Evolutionary conservation across 2,329 filamentous ascomycete species (phyloP).

Genomic region (Aspergillus ibericus): DNA sequence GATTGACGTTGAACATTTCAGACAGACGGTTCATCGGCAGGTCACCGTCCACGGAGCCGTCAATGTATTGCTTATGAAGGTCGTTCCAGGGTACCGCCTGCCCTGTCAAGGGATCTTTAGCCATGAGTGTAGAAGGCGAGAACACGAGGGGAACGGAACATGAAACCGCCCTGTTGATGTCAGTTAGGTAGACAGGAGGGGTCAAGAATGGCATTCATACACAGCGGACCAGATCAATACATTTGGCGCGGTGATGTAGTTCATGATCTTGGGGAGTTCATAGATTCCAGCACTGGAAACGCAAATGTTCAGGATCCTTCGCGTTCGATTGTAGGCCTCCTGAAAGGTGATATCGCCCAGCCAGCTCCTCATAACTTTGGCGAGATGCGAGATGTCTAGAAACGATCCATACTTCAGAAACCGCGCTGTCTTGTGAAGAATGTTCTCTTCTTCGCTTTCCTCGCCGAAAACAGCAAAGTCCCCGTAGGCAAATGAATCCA

Average conservation of each 20-base stretch:
- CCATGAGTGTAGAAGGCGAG: conserved; percentile 72
- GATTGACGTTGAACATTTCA: conserved; percentile 97
- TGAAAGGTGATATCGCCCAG: conserved; percentile 91
- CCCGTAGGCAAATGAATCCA: conserved; percentile 73
- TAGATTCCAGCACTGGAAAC: conserved; percentile 86
- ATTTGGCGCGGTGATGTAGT: conserved; percentile 90
- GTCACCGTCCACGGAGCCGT: conserved; percentile 93
- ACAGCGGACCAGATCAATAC: conserved; percentile 97
- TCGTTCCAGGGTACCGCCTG: conserved; percentile 81
- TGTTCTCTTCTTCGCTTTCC: conserved; percentile 57
- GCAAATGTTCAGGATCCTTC: conserved; percentile 88
- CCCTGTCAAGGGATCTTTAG: conserved; percentile 81
- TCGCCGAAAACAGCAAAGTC: conserved; percentile 78
- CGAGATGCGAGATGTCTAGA: conserved; percentile 80
- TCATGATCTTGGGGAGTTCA: conserved; percentile 81
- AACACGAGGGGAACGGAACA: conserved; percentile 91
- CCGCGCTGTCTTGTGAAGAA: conserved; percentile 68
- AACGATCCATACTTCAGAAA: conserved; percentile 79
- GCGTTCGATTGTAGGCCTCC: conserved; percentile 92
- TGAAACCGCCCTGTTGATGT: conserved; percentile 66
- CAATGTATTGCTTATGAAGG: conserved; percentile 81
- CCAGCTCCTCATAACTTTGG: conserved; percentile 74
- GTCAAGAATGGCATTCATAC: conserved; percentile 39
- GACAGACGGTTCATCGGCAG: conserved; percentile 85
- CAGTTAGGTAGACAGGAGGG: conserved; percentile 2